Evolutionary conservation across 176 grass and related monocot genomes (phyloP), one percentile per base, ranked within the genome.

Genomic region (Raddia guianensis): DNA sequence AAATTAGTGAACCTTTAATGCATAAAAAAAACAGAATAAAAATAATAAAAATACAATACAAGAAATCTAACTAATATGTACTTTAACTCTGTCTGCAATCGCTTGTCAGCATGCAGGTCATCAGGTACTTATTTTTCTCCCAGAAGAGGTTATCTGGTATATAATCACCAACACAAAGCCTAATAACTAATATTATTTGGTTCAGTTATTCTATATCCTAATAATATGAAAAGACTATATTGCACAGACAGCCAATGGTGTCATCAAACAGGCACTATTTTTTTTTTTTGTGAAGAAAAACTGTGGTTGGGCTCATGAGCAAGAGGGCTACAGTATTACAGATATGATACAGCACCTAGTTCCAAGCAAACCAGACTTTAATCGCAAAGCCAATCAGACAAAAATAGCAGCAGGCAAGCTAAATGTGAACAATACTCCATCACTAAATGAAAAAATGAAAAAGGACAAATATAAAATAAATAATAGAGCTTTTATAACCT

Each of bases 401-500:
- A 69, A 63, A 63, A 82, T 82, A 67, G 56, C 46, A 70, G 63
- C 49, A 57, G 6, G 44, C 35, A 58, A 87, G 33, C 5, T 48
- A 83, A 20, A 72, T 63, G 18, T 57, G 51, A 46, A 74, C 15
- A 48, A 3, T 21, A 74, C 53, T 49, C 5, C 45, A 54, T 67
- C 49, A 48, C 43, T 49, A 9, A 21, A 64, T 47, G 12, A 58
- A 52, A 13, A 57, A 5, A 65, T 52, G 66, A 33, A 72, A 27
- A 20, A 83, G 27, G 63, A 60, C 10, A 49, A 65, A 6, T 21
- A 68, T 2, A 43, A 40, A 51, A 37, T 59, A 20, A 55, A 77
- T 32, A 76, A 50, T 21, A 46, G 32, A 76, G 56, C 5, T 50
- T 9, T 61, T 70, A 44, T 65, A 75, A 98, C 96, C 96, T 99